A percentile compares a stretch with the other conserved stretches of the same genome.
phyloP scores from a whole-genome alignment of 257 asterid species.

The Ehretia macrophylla region DNA sequence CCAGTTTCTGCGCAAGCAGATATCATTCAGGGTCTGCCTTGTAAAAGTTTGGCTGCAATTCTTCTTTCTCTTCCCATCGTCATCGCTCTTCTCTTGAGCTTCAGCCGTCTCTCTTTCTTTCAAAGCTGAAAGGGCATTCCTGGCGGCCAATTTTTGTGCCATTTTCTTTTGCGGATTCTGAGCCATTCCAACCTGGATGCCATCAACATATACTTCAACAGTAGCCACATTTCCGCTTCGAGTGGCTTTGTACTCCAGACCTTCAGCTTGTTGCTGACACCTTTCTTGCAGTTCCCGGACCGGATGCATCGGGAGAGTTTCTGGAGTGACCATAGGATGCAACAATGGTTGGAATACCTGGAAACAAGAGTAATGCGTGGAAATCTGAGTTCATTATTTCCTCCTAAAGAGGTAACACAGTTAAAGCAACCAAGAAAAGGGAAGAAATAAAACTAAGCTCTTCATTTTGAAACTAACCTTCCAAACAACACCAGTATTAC shows the following conservation, averaged over 20 bases:
- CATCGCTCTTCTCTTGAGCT: conserved; percentile 49
- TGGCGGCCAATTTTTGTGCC: conserved; percentile 98
- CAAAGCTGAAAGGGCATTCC: conserved; percentile 85
- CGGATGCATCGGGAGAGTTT: conserved; percentile 99
- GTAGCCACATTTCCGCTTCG: conserved; percentile 83
- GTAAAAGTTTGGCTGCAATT: conserved; percentile 79
- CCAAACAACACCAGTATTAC: conserved; percentile 83
- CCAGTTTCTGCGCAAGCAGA: conserved; percentile 93
- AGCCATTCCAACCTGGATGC: conserved; percentile 80
- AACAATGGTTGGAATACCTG: conserved; percentile 91
- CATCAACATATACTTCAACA: conserved; percentile 87
- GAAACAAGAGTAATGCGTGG: conserved; percentile 1
- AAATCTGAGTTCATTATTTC: neutral
- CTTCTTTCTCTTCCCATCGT: conserved; percentile 56
- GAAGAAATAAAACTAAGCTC: neutral
- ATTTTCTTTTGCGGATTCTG: conserved; percentile 93
- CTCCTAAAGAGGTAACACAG: neutral
- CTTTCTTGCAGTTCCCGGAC: conserved; percentile 96
- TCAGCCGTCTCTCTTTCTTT: conserved; percentile 73
- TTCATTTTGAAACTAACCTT: conserved; percentile 34
- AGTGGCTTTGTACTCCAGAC: conserved; percentile 86
- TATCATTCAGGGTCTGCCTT: conserved; percentile 91
- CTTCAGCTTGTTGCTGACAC: conserved; percentile 98
- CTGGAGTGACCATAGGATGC: conserved; percentile 98
- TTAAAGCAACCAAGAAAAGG: neutral